Conservation (phyloP, 1,284 basidiomycete species). For the Melampsora occidentalis region DNA sequence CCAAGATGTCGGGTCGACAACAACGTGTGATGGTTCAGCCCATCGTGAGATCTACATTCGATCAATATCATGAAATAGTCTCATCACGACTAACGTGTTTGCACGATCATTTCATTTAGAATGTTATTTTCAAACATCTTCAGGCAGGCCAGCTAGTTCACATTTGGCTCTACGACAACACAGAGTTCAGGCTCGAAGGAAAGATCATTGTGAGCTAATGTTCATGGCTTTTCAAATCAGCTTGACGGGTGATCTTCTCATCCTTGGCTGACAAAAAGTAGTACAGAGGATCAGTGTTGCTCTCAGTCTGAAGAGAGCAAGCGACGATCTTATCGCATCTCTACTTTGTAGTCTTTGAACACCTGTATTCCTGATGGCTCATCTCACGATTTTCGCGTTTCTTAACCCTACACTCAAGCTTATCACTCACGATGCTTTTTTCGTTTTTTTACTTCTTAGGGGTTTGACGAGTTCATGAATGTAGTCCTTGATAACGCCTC, state of each 20-base stretch:
- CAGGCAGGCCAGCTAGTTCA: constrained; percentile 72
- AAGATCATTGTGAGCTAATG: constrained; percentile 78
- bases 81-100: constrained; percentile 46
- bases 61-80: neutral
- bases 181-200: constrained; percentile 94
- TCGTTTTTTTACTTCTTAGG: constrained; percentile 60
- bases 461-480: constrained; percentile 99
- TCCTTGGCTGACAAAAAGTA: constrained; percentile 1
- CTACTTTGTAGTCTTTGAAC: neutral
- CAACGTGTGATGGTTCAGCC: constrained; percentile 81
- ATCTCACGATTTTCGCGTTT: neutral
- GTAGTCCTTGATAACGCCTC: constrained; percentile 91
- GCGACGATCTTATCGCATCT: neutral
- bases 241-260: neutral
- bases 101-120: constrained; percentile 59
- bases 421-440: neutral
- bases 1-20: constrained; percentile 77
- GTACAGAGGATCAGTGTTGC: constrained; percentile 23
- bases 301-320: neutral
- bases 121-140: constrained; percentile 98
- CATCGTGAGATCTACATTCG: constrained; percentile 42
- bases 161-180: constrained; percentile 97
- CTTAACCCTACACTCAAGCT: neutral
- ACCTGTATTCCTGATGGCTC: neutral
- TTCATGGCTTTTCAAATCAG: constrained; percentile 43